Evolutionary conservation across 805 yeast genomes (phyloP).

Genomic region (Candida boidinii): DNA sequence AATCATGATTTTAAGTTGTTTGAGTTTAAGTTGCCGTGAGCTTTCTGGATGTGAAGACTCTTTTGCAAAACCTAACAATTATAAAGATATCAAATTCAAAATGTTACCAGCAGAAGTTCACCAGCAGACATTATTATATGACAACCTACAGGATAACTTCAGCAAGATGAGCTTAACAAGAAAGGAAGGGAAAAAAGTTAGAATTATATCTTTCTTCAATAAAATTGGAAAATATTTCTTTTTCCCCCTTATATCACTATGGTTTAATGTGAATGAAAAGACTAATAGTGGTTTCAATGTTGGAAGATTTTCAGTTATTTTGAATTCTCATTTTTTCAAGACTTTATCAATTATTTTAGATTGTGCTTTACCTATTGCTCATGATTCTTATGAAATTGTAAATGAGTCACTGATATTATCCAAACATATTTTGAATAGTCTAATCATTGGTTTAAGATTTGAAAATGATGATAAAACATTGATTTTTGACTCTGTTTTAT

Average conservation of each 20-base stretch:
- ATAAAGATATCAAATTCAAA: conserved; percentile 23
- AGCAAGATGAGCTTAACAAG: conserved; percentile 12
- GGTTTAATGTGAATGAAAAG: conserved; percentile 29
- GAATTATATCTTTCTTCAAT: conserved; percentile 31
- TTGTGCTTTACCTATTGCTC: conserved; percentile 47
- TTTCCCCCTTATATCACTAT: conserved; percentile 45
- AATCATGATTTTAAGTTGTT: conserved; percentile 54
- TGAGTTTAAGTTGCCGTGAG: conserved; percentile 69
- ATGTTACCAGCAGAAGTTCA: conserved; percentile 41
- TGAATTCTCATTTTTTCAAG: conserved; percentile 50
- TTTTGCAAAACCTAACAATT: conserved; percentile 29
- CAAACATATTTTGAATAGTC: too few species aligned
- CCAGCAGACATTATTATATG: conserved; percentile 25
- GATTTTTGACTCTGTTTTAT: too few species aligned
- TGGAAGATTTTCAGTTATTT: conserved; percentile 45
- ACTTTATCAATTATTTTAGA: conserved; percentile 50
- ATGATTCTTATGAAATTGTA: conserved; percentile 47
- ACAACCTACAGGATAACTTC: conserved; percentile 4
- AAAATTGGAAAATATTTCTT: conserved; percentile 35
- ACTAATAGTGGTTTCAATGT: conserved; percentile 32
- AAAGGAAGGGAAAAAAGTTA: conserved; percentile 33
- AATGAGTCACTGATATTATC: conserved; percentile 36
- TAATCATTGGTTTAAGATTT: too few species aligned
- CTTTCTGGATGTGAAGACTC: conserved; percentile 54
- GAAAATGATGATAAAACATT: too few species aligned